Evolutionary conservation across 2,329 filamentous ascomycete species (phyloP).

Genomic region (Trichophyton simii): DNA sequence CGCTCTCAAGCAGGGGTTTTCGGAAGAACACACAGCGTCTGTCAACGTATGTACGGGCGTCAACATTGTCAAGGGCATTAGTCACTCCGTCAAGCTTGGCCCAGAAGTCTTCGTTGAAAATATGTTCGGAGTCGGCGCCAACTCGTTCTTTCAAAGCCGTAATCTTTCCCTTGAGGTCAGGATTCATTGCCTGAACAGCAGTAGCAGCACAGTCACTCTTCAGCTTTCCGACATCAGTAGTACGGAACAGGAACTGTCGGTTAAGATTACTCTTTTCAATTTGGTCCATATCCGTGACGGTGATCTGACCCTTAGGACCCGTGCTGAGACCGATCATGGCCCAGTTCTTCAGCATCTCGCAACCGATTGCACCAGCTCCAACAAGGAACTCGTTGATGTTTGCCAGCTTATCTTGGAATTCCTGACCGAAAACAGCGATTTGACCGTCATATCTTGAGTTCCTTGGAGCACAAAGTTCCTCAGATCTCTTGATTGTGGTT

Average conservation of each 20-base stretch:
- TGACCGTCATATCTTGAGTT: constrained; percentile 90
- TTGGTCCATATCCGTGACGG: constrained; percentile 92
- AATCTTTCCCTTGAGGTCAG: constrained; percentile 78
- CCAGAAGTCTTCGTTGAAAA: constrained; percentile 95
- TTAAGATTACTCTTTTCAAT: constrained; percentile 99
- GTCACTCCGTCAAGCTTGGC: constrained; percentile 75
- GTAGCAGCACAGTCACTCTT: constrained; percentile 91
- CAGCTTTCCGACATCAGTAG: constrained; percentile 84
- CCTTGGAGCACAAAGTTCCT: constrained; percentile 75
- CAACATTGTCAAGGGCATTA: constrained; percentile 94
- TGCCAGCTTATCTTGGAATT: constrained; percentile 86
- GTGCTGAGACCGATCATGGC: constrained; percentile 93
- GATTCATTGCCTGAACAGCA: constrained; percentile 92
- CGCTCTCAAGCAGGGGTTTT: constrained; percentile 90
- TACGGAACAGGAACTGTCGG: constrained; percentile 87
- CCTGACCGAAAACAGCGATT: constrained; percentile 86
- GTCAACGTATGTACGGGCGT: constrained; percentile 92
- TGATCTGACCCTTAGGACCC: constrained; percentile 78
- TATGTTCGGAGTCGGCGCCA: constrained; percentile 77
- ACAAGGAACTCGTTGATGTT: constrained; percentile 90
- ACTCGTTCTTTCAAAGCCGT: constrained; percentile 77
- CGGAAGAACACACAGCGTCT: constrained; percentile 95
- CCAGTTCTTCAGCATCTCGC: constrained; percentile 99
- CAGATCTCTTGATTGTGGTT: constrained; percentile 57
- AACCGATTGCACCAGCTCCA: constrained; percentile 91